Base-by-base conservation (phyloP, 345 rosid genomes). In the Lagerstroemia speciosa region DNA sequence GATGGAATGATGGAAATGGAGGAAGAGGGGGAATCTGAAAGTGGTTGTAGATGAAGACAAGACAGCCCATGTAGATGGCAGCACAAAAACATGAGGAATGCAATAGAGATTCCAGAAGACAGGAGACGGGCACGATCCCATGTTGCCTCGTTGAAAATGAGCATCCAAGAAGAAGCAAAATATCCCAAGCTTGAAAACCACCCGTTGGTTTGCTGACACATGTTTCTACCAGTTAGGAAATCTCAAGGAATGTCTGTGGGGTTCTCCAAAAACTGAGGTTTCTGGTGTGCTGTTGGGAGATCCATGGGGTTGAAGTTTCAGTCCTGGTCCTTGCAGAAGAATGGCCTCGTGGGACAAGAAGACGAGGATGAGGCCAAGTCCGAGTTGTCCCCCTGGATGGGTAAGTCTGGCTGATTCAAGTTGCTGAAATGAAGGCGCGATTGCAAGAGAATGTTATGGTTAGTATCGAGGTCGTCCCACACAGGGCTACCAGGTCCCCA, bases 401-500 rank as follows among this genome's bases (percentile, higher is more conserved):
- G 48, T 33, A 74, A 76, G 41, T 77, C 76, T 43, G 75, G 82
- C 37, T 80, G 84, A 36, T 74, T 83, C n/a, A 55, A 71, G 66
- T 73, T 68, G 52, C 70, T 73, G 53, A 80, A 84, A 9, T 84
- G 85, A 57, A 86, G 82, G 22, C 82, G 80, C 52, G 89, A 81
- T 43, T 76, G 84, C 31, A 80, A 40, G 15, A 83, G 72, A 53
- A 85, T 79, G 74, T 77, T 81, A 76, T 79, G 80, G 36, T 68
- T 67, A 27, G 81, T 66, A 69, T 93, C 97, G 70, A 94, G 72
- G 74, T 93, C 93, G 76, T 93, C 98, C 98, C 98, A 90, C 0
- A 90, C 90, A 26, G 98, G 81, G 73, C 96, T 90, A 9, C 85
- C 97, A 17, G 97, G 97, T 50, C 93, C 96, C 97, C 97, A 89